Evolutionary conservation across 73 alveolate species (phyloP).

Genomic region (Urostyla sp.): DNA sequence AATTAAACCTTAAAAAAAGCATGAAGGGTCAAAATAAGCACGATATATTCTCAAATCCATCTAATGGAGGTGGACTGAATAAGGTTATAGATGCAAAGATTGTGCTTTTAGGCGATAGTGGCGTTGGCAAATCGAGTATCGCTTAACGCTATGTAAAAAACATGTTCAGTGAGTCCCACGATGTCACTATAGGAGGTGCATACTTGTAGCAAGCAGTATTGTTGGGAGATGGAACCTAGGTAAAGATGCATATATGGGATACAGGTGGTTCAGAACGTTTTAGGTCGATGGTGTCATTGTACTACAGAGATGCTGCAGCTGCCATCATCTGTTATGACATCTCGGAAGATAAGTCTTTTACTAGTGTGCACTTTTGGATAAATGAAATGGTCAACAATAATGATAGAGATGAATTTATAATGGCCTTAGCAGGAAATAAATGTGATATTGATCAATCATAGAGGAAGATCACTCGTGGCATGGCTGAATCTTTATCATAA

Average conservation of each 20-base stretch:
- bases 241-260: conserved; percentile 74
- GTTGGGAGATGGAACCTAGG: conserved; percentile 44
- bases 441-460: conserved; percentile 64
- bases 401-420: conserved; percentile 57
- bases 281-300: conserved; percentile 68
- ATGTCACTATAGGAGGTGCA: conserved; percentile 73
- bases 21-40: too few relatives aligned
- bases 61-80: too few relatives aligned
- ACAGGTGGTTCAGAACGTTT: conserved; percentile 81
- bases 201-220: conserved; percentile 67
- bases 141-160: conserved; percentile 56
- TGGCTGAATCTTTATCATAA: conserved; percentile 50
- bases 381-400: conserved; percentile 65
- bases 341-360: conserved; percentile 70
- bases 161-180: conserved; percentile 58
- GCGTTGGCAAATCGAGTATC: conserved; percentile 78
- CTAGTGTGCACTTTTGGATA: conserved; percentile 73
- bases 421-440: conserved; percentile 88
- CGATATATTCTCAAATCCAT: too few relatives aligned
- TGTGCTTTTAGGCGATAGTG: conserved; percentile 74
- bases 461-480: conserved; percentile 28
- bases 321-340: conserved; percentile 71
- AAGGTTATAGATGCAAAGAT: conserved; percentile 60
- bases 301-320: conserved; percentile 81
- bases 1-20: neutral